These are phyloP conservation scores for Poa pratensis DNA, from an alignment of 176 grass and related monocot species.

Conservation along the genomic window DNA sequence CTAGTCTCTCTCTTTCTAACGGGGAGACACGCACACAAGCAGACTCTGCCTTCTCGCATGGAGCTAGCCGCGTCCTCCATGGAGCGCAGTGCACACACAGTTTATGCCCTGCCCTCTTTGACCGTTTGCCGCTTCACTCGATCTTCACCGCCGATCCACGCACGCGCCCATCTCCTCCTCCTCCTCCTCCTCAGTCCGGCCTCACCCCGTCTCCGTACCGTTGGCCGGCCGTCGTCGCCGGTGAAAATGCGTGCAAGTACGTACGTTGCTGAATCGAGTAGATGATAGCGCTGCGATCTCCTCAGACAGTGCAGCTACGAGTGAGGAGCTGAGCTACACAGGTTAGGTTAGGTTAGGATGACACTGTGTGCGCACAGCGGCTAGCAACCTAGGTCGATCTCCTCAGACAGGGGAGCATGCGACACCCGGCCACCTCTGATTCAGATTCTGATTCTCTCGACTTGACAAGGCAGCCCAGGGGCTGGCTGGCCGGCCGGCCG, in stretches of 20 bases:
- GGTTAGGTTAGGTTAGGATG: background rate
- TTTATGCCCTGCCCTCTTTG: constrained; percentile 48
- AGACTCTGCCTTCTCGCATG: background rate
- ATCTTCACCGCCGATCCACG: too few relatives aligned
- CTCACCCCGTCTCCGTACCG: too few relatives aligned
- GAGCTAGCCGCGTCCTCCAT: background rate
- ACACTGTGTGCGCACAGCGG: constrained; percentile 38
- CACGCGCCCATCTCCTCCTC: background rate
- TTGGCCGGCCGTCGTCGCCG: too few relatives aligned
- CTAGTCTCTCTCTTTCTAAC: too few relatives aligned
- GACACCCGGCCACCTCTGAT: constrained; percentile 36
- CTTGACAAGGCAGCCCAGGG: background rate
- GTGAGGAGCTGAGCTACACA: background rate
- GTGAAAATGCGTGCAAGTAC: constrained; percentile 27
- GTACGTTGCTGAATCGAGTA: background rate
- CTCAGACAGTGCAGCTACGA: too few relatives aligned
- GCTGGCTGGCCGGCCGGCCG: background rate
- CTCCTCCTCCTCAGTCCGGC: too few relatives aligned
- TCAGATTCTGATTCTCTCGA: constrained; percentile 57
- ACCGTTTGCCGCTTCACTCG: constrained; percentile 21
- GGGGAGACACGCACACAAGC: background rate
- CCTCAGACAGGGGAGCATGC: background rate
- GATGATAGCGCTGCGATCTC: too few relatives aligned
- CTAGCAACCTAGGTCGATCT: background rate
- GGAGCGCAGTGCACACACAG: constrained; percentile 20